Evolutionary conservation across 805 yeast genomes (phyloP).

Genomic region (Schwanniomyces vanrijiae): DNA sequence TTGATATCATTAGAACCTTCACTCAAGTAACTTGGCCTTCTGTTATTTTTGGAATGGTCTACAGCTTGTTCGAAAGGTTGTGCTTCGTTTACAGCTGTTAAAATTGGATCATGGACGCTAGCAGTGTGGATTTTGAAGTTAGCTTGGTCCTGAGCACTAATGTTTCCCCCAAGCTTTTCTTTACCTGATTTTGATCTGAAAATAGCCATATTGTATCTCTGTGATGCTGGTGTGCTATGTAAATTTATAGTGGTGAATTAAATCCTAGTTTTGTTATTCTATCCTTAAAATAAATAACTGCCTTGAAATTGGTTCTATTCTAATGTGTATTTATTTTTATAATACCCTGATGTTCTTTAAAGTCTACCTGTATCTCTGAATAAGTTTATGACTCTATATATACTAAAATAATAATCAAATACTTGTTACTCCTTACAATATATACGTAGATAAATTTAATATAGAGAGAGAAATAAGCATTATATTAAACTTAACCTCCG

Average conservation of each 20-base stretch:
- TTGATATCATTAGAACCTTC: constrained; percentile 57
- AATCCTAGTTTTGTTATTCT: not conserved
- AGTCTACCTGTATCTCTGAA: not conserved
- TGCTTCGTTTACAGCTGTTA: constrained; percentile 89
- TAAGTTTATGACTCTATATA: not conserved
- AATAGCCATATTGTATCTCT: constrained; percentile 23
- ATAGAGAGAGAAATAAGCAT: not conserved
- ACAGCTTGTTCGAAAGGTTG: constrained; percentile 84
- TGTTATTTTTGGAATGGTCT: constrained; percentile 24
- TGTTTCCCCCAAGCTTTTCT: constrained; percentile 17
- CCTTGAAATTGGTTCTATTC: not conserved
- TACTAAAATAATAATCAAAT: not conserved
- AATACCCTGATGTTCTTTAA: not conserved
- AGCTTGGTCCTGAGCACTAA: constrained; percentile 21
- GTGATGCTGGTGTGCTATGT: not conserved
- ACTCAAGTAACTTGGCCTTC: constrained; percentile 42
- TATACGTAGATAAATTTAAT: not conserved
- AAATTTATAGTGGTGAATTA: not conserved
- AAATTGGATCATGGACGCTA: constrained; percentile 77
- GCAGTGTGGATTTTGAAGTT: constrained; percentile 65
- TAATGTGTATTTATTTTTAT: not conserved
- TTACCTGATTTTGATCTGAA: constrained; percentile 34
- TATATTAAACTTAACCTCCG: not conserved
- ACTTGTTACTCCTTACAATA: not conserved
- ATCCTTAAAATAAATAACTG: not conserved